A percentile compares a stretch with the other conserved stretches of the same genome.
Evolutionary conservation across 371 early-diverging fungal species (phyloP).

Genomic region (Cokeromyces recurvatus): DNA sequence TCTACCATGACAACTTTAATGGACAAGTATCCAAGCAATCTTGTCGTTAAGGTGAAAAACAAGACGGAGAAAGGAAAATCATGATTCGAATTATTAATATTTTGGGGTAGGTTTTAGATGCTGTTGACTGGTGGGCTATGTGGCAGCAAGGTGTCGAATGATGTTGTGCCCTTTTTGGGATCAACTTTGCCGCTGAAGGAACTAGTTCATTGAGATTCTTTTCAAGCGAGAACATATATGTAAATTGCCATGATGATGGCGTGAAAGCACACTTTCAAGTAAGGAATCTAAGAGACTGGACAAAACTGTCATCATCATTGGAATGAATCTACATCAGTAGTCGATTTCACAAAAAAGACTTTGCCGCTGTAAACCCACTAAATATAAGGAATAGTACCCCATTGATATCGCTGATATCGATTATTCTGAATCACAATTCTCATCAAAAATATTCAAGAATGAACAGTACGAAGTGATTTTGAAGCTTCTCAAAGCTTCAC

Average conservation of each 20-base stretch:
- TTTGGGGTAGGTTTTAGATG: slow-evolving; percentile 8
- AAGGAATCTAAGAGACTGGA: slow-evolving; percentile 9
- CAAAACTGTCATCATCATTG: slow-evolving; percentile 2
- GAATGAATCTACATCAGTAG: slow-evolving; percentile 8
- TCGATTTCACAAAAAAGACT: slow-evolving; percentile 6
- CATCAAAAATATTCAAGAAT: slow-evolving; percentile 1
- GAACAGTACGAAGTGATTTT: slow-evolving; percentile 6
- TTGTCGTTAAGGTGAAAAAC: not conserved
- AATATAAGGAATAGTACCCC: slow-evolving; percentile 3
- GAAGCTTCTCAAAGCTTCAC: slow-evolving; percentile 14
- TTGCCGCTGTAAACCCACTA: slow-evolving; percentile 3
- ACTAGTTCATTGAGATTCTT: slow-evolving; percentile 5
- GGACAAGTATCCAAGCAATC: slow-evolving; percentile 3
- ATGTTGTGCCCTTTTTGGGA: slow-evolving; percentile 7
- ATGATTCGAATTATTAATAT: not conserved
- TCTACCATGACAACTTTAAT: slow-evolving; percentile 1
- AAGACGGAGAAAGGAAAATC: slow-evolving; percentile 11
- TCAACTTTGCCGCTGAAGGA: slow-evolving; percentile 4
- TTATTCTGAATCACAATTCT: slow-evolving; percentile 7
- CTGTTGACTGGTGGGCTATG: slow-evolving; percentile 9
- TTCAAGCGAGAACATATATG: slow-evolving; percentile 8
- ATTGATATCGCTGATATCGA: not conserved
- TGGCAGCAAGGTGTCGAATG: slow-evolving; percentile 7
- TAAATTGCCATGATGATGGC: slow-evolving; percentile 3
- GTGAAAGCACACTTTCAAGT: slow-evolving; percentile 4